phyloP scores from a whole-genome alignment of 164 flowering plant genomes.

The Magnolia changhungtana region DNA sequence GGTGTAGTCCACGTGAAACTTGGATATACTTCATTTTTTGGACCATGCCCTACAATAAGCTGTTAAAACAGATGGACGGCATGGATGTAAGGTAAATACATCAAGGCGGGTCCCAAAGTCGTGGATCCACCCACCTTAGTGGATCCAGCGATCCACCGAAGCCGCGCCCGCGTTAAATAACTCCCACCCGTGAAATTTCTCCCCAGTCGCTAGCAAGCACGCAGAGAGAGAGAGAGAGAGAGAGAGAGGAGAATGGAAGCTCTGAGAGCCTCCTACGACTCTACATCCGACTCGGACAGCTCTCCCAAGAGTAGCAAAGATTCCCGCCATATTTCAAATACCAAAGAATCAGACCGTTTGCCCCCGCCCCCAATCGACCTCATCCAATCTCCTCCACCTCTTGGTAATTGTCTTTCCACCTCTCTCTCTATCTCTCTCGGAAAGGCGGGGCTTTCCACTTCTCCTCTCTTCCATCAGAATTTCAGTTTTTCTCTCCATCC shows the following conservation, averaged over 20 bases:
- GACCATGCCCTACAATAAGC: too few species aligned
- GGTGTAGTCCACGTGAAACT: too few species aligned
- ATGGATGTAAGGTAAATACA: too few species aligned
- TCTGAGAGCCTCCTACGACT: slow-evolving; percentile 50
- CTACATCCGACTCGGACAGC: slow-evolving; percentile 48
- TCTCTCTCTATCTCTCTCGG: neutral
- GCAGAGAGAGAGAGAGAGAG: too few species aligned
- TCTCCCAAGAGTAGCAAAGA: slow-evolving; percentile 9
- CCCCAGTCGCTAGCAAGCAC: too few species aligned
- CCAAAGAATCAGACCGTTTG: slow-evolving; percentile 4
- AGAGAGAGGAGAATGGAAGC: slow-evolving; percentile 51
- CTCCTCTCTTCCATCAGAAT: neutral
- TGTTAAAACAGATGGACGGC: too few species aligned
- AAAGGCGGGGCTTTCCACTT: neutral
- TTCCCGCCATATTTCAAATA: neutral
- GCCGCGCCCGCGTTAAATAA: too few species aligned
- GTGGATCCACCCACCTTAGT: too few species aligned
- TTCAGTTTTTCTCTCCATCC: neutral
- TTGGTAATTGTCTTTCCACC: slow-evolving; percentile 26
- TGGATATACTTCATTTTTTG: too few species aligned
- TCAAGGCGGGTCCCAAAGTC: too few species aligned
- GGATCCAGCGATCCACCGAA: too few species aligned
- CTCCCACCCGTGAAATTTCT: too few species aligned
- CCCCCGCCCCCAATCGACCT: slow-evolving; percentile 75
- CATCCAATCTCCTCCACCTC: slow-evolving; percentile 31